Conservation (phyloP, 2,329 filamentous ascomycete genomes). For the Ophiostoma piceae region DNA sequence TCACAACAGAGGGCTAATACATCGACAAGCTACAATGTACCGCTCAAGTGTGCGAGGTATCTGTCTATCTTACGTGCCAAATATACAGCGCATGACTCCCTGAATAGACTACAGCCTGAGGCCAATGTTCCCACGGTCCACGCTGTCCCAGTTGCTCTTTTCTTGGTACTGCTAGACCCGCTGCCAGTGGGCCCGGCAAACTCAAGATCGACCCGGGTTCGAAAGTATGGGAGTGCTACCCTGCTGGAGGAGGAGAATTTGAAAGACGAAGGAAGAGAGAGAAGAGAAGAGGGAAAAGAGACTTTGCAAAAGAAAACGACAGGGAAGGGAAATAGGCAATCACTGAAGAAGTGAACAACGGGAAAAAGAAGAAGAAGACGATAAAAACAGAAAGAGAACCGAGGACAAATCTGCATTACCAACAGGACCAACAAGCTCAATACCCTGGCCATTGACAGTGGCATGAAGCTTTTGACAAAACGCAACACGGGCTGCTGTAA, state of each 20-base stretch:
- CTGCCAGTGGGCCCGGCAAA: slow-evolving; percentile 24
- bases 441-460: neutral
- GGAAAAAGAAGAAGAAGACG: neutral
- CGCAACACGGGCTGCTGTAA: neutral
- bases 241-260: neutral
- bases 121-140: neutral
- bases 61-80: neutral
- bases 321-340: neutral
- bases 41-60: slow-evolving; percentile 1
- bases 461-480: neutral
- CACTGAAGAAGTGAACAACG: neutral
- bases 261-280: slow-evolving; percentile 2
- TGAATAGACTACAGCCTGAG: neutral
- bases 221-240: slow-evolving; percentile 18
- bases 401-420: neutral
- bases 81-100: neutral
- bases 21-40: neutral
- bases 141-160: neutral
- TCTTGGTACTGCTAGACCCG: slow-evolving; percentile 10
- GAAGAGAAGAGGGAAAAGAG: neutral
- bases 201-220: slow-evolving; percentile 24
- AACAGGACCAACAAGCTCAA: slow-evolving; percentile 2
- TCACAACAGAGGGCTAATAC: neutral
- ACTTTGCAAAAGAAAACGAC: neutral
- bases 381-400: neutral